These are phyloP conservation scores for Pezizomycotina sp. DNA, from an alignment of 2,329 filamentous ascomycete species.

Conservation along the genomic window DNA sequence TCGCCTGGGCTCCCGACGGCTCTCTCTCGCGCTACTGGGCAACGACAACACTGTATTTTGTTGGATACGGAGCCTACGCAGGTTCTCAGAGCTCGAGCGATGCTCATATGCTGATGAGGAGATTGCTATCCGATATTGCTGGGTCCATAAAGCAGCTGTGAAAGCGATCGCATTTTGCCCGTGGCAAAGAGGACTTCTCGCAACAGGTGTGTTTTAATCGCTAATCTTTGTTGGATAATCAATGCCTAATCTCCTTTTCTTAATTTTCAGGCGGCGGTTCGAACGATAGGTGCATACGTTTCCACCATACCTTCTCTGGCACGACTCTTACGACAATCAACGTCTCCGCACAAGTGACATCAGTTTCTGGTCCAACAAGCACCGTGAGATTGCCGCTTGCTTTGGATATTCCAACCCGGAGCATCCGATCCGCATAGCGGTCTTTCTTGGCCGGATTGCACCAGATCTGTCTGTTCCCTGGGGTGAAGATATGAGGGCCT, in stretches of 20 bases:
- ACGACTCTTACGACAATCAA: conserved; percentile 76
- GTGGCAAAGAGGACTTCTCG: conserved; percentile 74
- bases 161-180: conserved; percentile 96
- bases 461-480: conserved; percentile 73
- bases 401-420: conserved; percentile 89
- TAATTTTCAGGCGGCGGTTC: conserved; percentile 50
- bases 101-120: conserved; percentile 27
- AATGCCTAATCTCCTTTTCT: not conserved
- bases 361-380: conserved; percentile 77
- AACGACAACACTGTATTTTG: conserved; percentile 84
- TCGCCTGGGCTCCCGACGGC: conserved; percentile 72
- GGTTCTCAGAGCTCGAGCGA: conserved; percentile 12
- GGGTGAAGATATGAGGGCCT: conserved; percentile 66
- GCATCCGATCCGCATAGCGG: conserved; percentile 72
- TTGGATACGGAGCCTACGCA: conserved; percentile 44
- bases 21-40: conserved; percentile 65
- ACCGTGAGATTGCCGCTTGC: conserved; percentile 76
- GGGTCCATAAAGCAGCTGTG: conserved; percentile 69
- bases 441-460: conserved; percentile 96
- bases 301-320: conserved; percentile 75
- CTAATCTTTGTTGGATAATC: no score
- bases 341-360: conserved; percentile 83
- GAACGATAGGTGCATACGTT: conserved; percentile 90
- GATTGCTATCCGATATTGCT: conserved; percentile 47
- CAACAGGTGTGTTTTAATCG: conserved; percentile 40